Conservation (phyloP, 176 grass and related monocot species). For the Lolium multiflorum region DNA sequence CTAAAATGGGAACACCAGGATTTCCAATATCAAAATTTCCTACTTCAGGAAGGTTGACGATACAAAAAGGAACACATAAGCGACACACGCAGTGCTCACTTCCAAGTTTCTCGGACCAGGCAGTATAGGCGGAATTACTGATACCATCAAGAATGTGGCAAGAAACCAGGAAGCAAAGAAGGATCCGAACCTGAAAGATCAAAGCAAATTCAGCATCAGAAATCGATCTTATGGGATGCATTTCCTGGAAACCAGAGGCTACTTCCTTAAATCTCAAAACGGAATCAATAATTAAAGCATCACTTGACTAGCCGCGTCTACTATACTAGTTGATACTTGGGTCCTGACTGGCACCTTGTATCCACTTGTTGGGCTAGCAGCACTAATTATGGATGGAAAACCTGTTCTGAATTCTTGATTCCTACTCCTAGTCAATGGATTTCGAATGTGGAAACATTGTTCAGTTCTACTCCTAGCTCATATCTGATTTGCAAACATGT, state of each 20-base stretch:
- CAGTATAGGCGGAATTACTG: slow-evolving; percentile 80
- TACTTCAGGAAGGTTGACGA: slow-evolving; percentile 90
- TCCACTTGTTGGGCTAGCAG: not conserved
- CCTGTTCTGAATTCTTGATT: not conserved
- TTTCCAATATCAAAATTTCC: slow-evolving; percentile 25
- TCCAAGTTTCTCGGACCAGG: slow-evolving; percentile 84
- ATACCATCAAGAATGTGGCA: slow-evolving; percentile 95
- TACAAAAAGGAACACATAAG: slow-evolving; percentile 86
- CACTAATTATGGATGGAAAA: not conserved
- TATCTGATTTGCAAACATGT: not conserved
- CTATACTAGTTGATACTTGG: not conserved
- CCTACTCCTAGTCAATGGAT: not conserved
- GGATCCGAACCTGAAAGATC: slow-evolving; percentile 67
- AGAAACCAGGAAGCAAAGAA: slow-evolving; percentile 92
- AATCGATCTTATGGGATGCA: not conserved
- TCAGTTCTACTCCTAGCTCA: slow-evolving; percentile 10
- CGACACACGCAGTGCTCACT: slow-evolving; percentile 82
- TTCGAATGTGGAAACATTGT: not conserved
- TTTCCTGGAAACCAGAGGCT: slow-evolving; percentile 3
- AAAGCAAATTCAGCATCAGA: slow-evolving; percentile 35
- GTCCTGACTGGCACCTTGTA: not conserved
- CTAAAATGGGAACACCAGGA: slow-evolving; percentile 28
- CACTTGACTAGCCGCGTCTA: not conserved
- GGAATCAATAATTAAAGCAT: not conserved
- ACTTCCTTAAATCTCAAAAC: not conserved